These are phyloP conservation scores for Hypomontagnella submonticulosa DNA, from an alignment of 495 filamentous ascomycete species.

Conservation along the genomic window DNA sequence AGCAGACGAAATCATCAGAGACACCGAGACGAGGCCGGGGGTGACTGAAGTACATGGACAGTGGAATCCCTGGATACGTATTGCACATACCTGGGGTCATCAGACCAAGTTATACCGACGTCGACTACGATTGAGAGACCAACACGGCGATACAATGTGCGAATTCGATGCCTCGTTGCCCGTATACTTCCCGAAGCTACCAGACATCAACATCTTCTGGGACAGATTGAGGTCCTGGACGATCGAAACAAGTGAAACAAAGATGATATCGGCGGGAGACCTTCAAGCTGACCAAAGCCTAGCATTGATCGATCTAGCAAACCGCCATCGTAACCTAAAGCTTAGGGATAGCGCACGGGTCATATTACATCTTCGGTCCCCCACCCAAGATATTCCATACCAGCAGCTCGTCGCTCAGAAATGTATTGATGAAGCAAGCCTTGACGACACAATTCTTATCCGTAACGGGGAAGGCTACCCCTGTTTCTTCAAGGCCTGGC, in stretches of 20 bases:
- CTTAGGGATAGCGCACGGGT: conserved; percentile 55
- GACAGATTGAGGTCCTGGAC: conserved; percentile 54
- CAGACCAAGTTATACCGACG: conserved; percentile 44
- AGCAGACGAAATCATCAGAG: conserved; percentile 49
- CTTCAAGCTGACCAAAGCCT: conserved; percentile 56
- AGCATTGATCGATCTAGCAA: conserved; percentile 62
- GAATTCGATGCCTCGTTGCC: conserved; percentile 62
- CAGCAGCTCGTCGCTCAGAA: conserved; percentile 32
- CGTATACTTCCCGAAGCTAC: conserved; percentile 52
- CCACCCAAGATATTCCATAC: conserved; percentile 35
- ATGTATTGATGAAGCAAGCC: conserved; percentile 14
- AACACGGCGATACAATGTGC: conserved; percentile 44
- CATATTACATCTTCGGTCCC: conserved; percentile 49
- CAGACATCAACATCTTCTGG: conserved; percentile 62
- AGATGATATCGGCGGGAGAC: conserved; percentile 15
- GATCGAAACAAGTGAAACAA: conserved; percentile 51
- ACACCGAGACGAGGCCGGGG: conserved; percentile 58
- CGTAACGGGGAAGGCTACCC: conserved; percentile 45
- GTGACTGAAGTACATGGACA: conserved; percentile 64
- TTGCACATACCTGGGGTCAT: conserved; percentile 66
- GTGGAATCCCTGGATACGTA: conserved; percentile 72
- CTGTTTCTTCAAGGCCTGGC: conserved; percentile 47
- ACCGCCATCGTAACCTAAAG: conserved; percentile 50
- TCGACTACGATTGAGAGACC: conserved; percentile 47
- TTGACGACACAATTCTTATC: conserved; percentile 47